These are phyloP conservation scores for Diaporthe amygdali DNA, from an alignment of 2,329 filamentous ascomycete species.

Conservation along the genomic window DNA sequence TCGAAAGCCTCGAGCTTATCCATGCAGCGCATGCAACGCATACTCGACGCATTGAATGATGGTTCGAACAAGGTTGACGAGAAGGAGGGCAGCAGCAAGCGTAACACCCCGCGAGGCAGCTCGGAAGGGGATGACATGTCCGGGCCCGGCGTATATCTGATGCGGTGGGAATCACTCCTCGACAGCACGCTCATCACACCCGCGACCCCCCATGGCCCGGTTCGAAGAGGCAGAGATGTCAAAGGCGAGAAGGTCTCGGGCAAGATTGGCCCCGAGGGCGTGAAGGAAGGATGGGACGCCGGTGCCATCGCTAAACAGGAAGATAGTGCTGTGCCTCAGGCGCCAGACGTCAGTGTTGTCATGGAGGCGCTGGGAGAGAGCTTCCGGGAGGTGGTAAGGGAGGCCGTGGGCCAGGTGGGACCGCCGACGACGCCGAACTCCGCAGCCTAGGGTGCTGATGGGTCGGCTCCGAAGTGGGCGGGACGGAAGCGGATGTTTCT, in stretches of 20 bases:
- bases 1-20: slow-evolving; percentile 59
- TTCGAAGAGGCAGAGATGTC: slow-evolving; percentile 60
- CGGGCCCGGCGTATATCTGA: slow-evolving; percentile 75
- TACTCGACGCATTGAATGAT: slow-evolving; percentile 13
- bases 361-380: slow-evolving; percentile 17
- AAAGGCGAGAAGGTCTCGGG: slow-evolving; percentile 48
- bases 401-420: slow-evolving; percentile 12
- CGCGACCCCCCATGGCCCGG: slow-evolving; percentile 51
- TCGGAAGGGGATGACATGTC: slow-evolving; percentile 43
- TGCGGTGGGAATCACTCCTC: slow-evolving; percentile 73
- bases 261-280: slow-evolving; percentile 43
- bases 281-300: slow-evolving; percentile 27
- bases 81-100: background rate
- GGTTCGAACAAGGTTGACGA: background rate
- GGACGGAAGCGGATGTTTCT: background rate
- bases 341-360: slow-evolving; percentile 16
- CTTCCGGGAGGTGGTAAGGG: slow-evolving; percentile 17
- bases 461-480: background rate
- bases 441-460: background rate
- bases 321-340: slow-evolving; percentile 9
- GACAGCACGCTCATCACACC: slow-evolving; percentile 75
- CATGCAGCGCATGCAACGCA: slow-evolving; percentile 40
- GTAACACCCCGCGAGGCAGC: background rate
- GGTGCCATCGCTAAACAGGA: slow-evolving; percentile 20
- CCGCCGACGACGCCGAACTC: background rate